phyloP scores from a whole-genome alignment of 2,329 filamentous ascomycete species.

The Geosmithia morbida region DNA sequence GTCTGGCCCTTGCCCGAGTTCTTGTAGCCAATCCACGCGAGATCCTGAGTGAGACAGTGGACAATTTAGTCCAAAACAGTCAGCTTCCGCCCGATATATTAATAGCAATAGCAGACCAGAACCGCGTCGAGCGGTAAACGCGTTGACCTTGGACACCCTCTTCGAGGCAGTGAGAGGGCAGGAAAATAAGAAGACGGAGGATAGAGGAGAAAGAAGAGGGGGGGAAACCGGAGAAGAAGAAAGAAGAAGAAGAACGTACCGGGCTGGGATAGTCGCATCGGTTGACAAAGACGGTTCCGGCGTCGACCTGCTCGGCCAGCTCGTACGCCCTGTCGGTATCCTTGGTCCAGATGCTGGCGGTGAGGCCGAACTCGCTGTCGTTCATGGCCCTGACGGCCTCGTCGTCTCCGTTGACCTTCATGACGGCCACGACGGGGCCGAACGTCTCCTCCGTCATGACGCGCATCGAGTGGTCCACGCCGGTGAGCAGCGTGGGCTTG shows the following conservation, averaged over 20 bases:
- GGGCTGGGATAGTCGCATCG: slow-evolving; percentile 84
- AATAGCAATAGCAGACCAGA: background rate
- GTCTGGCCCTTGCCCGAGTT: slow-evolving; percentile 89
- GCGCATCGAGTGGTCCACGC: slow-evolving; percentile 68
- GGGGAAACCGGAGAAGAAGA: background rate
- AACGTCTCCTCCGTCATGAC: slow-evolving; percentile 95
- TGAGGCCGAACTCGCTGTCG: slow-evolving; percentile 85
- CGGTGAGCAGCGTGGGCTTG: slow-evolving; percentile 66
- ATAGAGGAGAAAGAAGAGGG: too few relatives aligned
- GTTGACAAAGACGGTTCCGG: slow-evolving; percentile 93
- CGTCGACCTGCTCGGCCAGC: slow-evolving; percentile 69
- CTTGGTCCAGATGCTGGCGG: slow-evolving; percentile 96
- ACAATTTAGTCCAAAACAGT: background rate
- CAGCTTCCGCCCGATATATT: background rate
- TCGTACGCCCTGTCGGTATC: slow-evolving; percentile 62
- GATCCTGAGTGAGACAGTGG: slow-evolving; percentile 39
- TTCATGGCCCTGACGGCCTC: slow-evolving; percentile 85
- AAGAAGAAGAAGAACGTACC: slow-evolving; percentile 38
- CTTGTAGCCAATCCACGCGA: slow-evolving; percentile 98
- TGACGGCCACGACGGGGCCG: slow-evolving; percentile 79
- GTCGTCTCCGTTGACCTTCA: slow-evolving; percentile 68
- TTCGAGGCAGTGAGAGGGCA: too few relatives aligned
- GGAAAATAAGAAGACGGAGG: too few relatives aligned
- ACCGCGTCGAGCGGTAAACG: too few relatives aligned
- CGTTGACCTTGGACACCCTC: too few relatives aligned